phyloP scores from a whole-genome alignment of 441 rosid genomes.

The Eutrema salsugineum region DNA sequence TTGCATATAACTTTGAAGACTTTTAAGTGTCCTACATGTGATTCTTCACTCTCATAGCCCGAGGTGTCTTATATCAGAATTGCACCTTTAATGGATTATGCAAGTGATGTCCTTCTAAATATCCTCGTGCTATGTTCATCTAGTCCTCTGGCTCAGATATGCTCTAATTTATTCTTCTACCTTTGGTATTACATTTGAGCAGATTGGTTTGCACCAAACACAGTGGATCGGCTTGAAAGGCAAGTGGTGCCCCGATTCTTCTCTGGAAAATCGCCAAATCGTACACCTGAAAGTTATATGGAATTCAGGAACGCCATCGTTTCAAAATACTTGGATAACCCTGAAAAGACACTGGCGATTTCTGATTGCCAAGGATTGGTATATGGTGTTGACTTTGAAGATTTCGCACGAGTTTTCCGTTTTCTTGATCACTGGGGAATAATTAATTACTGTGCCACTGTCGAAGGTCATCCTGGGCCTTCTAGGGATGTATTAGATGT shows the following conservation, averaged over 20 bases:
- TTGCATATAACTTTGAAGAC: background rate
- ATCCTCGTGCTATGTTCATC: background rate
- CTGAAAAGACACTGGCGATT: slow-evolving; percentile 64
- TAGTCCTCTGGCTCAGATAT: background rate
- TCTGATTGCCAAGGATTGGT: slow-evolving; percentile 70
- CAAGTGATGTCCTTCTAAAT: background rate
- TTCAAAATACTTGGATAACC: slow-evolving; percentile 79
- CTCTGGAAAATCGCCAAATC: slow-evolving; percentile 82
- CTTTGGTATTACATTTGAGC: slow-evolving; percentile 19
- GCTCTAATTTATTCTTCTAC: background rate
- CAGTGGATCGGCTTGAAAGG: slow-evolving; percentile 85
- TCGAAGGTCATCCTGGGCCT: slow-evolving; percentile 41
- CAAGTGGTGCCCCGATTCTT: slow-evolving; percentile 97
- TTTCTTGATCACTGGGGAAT: slow-evolving; percentile 99
- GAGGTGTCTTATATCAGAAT: background rate
- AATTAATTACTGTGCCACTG: slow-evolving; percentile 74
- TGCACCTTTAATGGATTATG: background rate
- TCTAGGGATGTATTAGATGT: slow-evolving; percentile 58
- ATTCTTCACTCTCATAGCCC: background rate
- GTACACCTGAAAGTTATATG: slow-evolving; percentile 80
- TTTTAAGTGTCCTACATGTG: too few relatives aligned
- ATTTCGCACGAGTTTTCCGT: slow-evolving; percentile 73
- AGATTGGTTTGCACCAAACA: slow-evolving; percentile 92
- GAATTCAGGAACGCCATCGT: slow-evolving; percentile 85
- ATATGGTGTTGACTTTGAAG: slow-evolving; percentile 59